Evolutionary conservation across 2,329 filamentous ascomycete species (phyloP).

Genomic region (Pyrenophora seminiperda): DNA sequence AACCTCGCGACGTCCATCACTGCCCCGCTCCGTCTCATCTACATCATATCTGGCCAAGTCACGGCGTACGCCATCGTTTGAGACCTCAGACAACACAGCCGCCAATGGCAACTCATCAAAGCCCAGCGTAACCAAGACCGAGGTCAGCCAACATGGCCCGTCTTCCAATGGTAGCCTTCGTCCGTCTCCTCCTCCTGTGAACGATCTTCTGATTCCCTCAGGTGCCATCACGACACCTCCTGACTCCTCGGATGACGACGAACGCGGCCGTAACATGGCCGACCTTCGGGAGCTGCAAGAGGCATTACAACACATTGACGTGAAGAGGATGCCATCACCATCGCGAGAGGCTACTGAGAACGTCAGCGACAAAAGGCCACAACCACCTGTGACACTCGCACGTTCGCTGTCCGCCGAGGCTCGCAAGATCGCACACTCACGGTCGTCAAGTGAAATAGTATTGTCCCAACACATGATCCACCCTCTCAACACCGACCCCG

Average conservation of each 20-base stretch:
- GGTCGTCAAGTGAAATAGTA: constrained; percentile 63
- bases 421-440: constrained; percentile 65
- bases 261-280: constrained; percentile 57
- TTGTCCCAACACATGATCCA: constrained; percentile 53
- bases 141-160: constrained; percentile 25
- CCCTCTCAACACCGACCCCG: constrained; percentile 52
- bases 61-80: constrained; percentile 61
- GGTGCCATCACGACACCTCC: constrained; percentile 90
- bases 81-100: constrained; percentile 36
- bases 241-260: constrained; percentile 89
- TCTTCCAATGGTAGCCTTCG: constrained; percentile 66
- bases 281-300: constrained; percentile 73
- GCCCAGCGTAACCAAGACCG: constrained; percentile 27
- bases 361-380: constrained; percentile 18
- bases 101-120: constrained; percentile 38
- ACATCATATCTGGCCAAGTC: constrained; percentile 67
- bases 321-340: constrained; percentile 66
- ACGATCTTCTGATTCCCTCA: constrained; percentile 75
- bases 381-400: constrained; percentile 24
- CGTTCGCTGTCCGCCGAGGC: constrained; percentile 58
- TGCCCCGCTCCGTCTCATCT: constrained; percentile 63
- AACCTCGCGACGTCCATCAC: constrained; percentile 50
- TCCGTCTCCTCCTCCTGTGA: constrained; percentile 82
- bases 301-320: constrained; percentile 79
- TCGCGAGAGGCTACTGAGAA: constrained; percentile 41